Evolutionary conservation across 495 filamentous ascomycete species (phyloP).

Genomic region (Chaetomium cochliodes): DNA sequence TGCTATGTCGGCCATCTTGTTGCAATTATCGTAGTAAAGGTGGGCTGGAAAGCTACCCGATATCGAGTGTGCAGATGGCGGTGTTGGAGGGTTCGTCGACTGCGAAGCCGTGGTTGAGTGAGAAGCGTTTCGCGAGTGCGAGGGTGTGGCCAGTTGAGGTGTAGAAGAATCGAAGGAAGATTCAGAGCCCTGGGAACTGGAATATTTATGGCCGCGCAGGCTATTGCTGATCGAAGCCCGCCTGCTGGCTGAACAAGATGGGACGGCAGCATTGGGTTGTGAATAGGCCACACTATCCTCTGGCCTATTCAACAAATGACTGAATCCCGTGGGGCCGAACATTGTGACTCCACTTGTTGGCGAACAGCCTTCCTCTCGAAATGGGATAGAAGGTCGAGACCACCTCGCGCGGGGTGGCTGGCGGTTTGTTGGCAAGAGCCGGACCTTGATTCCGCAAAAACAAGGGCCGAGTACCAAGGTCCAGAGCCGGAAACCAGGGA

Average conservation of each 20-base stretch:
- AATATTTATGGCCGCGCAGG: constrained; percentile 43
- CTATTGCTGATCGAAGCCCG: constrained; percentile 28
- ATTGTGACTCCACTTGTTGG: neutral
- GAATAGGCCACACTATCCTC: constrained; percentile 11
- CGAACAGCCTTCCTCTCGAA: neutral
- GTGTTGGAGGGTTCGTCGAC: neutral
- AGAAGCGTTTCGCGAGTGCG: constrained; percentile 45
- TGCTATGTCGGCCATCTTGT: constrained; percentile 3
- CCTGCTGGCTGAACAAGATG: constrained; percentile 17
- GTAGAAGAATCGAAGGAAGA: constrained; percentile 43
- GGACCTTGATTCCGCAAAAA: no score
- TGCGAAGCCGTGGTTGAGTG: constrained; percentile 32
- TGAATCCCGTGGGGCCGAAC: neutral
- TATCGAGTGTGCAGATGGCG: neutral
- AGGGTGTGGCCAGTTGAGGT: constrained; percentile 25
- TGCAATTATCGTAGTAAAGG: neutral
- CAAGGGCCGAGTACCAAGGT: no score
- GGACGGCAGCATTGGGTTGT: constrained; percentile 15
- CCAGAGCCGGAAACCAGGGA: neutral
- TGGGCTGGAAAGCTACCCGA: neutral
- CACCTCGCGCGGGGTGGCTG: no score
- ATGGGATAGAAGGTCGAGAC: neutral
- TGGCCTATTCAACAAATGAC: neutral
- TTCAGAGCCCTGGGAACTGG: constrained; percentile 40
- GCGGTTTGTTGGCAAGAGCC: no score